These are phyloP conservation scores for Discostella stelligera DNA, from an alignment of 352 stramenopile genomes.

Conservation along the genomic window DNA sequence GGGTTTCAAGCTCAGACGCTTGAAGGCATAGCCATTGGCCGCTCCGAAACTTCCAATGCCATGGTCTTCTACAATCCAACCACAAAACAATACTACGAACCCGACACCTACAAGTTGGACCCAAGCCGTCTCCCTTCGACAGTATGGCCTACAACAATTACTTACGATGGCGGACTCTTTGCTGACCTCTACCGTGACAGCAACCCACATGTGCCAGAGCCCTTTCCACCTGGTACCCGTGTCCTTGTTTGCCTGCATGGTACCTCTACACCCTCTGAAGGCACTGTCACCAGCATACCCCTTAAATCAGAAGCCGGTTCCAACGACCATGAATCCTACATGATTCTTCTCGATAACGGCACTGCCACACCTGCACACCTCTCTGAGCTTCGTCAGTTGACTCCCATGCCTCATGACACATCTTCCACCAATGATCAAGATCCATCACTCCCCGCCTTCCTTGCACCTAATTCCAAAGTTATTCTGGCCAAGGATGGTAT, in stretches of 20 bases:
- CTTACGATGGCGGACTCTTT: conserved; percentile 30
- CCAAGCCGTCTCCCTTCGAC: not conserved
- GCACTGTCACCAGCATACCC: conserved; percentile 17
- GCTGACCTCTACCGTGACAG: not conserved
- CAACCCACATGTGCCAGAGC: not conserved
- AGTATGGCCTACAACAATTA: not conserved
- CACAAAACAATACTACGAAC: too few relatives aligned
- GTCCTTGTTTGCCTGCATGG: not conserved
- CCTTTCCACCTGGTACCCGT: conserved; percentile 29
- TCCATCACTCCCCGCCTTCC: not conserved
- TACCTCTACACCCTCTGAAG: not conserved
- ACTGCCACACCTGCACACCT: not conserved
- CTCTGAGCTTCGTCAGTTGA: too few relatives aligned
- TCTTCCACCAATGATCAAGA: too few relatives aligned
- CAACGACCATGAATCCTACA: not conserved
- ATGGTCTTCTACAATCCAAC: too few relatives aligned
- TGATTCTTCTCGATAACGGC: not conserved
- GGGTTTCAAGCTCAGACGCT: not conserved
- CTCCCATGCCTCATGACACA: conserved; percentile 1
- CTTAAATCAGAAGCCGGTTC: not conserved
- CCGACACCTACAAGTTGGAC: too few relatives aligned
- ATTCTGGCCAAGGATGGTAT: not conserved
- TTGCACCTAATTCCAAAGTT: conserved; percentile 3
- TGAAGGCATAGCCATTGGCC: not conserved
- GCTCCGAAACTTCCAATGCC: too few relatives aligned